Conservation (phyloP, 345 rosid genomes). For the Salix koriyanagi region DNA sequence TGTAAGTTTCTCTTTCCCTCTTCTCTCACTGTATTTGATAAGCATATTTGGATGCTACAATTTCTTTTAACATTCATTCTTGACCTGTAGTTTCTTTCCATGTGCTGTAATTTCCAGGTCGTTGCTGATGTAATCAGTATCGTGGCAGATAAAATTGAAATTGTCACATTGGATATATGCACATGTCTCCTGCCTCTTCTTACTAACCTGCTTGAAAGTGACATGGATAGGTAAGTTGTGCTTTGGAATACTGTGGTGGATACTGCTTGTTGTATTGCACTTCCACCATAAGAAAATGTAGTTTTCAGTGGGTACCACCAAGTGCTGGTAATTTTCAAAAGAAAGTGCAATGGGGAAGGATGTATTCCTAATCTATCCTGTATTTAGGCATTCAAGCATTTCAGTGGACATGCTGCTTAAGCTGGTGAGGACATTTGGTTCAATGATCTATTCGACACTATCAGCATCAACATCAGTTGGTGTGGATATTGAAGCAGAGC, state of each 20-base stretch:
- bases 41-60: not conserved
- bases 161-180: conserved; percentile 73
- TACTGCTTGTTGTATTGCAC: too few species aligned
- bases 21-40: not conserved
- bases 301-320: not conserved
- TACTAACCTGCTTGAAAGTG: conserved; percentile 67
- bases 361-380: not conserved
- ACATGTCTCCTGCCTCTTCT: conserved; percentile 84
- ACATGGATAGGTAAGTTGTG: conserved; percentile 70
- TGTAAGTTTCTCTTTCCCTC: conserved; percentile 42
- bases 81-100: not conserved
- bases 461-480: conserved; percentile 86
- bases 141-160: conserved; percentile 61
- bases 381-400: conserved; percentile 77
- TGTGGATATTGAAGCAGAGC: conserved; percentile 96
- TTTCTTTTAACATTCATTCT: not conserved
- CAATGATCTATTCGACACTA: conserved; percentile 67
- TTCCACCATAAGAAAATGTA: not conserved
- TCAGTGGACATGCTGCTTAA: conserved; percentile 81
- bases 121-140: conserved; percentile 72
- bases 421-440: conserved; percentile 79
- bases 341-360: not conserved
- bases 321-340: not conserved
- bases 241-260: not conserved
- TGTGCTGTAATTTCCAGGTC: conserved; percentile 53